phyloP scores from a whole-genome alignment of 2,329 filamentous ascomycete genomes.

The Neofusicoccum sp. region DNA sequence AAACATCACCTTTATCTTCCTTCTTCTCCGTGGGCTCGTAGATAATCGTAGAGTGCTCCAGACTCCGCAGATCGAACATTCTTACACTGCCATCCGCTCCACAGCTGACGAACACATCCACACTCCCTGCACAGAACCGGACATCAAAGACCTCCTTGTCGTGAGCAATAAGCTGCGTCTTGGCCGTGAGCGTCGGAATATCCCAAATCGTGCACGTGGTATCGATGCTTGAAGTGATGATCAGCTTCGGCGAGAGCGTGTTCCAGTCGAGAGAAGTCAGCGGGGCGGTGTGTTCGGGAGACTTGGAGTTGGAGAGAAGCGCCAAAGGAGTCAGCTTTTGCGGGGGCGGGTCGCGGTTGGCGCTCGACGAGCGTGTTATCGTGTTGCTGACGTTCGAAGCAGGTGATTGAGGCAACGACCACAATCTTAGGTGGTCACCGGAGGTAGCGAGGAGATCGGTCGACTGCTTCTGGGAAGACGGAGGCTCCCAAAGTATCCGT shows the following conservation, averaged over 20 bases:
- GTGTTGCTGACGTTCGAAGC: slow-evolving; percentile 66
- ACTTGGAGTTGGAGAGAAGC: slow-evolving; percentile 95
- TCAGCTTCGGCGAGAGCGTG: slow-evolving; percentile 86
- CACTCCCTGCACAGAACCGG: slow-evolving; percentile 94
- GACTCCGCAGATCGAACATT: slow-evolving; percentile 96
- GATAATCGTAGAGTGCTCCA: slow-evolving; percentile 98
- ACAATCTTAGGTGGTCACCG: slow-evolving; percentile 88
- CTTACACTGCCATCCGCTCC: slow-evolving; percentile 96
- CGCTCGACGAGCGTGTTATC: slow-evolving; percentile 66
- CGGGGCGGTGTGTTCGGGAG: slow-evolving; percentile 94
- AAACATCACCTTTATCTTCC: slow-evolving; percentile 48
- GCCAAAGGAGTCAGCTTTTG: slow-evolving; percentile 90
- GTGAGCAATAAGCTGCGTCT: slow-evolving; percentile 97
- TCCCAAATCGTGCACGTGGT: slow-evolving; percentile 99
- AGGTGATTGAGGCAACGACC: slow-evolving; percentile 73
- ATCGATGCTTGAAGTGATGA: slow-evolving; percentile 98
- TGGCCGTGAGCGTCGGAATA: slow-evolving; percentile 94
- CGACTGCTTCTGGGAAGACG: slow-evolving; percentile 90
- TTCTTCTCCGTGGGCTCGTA: slow-evolving; percentile 92
- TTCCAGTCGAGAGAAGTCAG: slow-evolving; percentile 98
- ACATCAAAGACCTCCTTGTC: slow-evolving; percentile 99
- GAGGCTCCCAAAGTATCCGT: slow-evolving; percentile 91
- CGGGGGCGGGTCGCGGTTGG: slow-evolving; percentile 61
- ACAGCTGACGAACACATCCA: slow-evolving; percentile 98
- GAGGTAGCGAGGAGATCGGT: slow-evolving; percentile 95